Percentiles rank a stretch among this genome's conserved stretches.
Evolutionary conservation across 208 protist genomes (phyloP).

Genomic region (Trypanosoma lewisi): DNA sequence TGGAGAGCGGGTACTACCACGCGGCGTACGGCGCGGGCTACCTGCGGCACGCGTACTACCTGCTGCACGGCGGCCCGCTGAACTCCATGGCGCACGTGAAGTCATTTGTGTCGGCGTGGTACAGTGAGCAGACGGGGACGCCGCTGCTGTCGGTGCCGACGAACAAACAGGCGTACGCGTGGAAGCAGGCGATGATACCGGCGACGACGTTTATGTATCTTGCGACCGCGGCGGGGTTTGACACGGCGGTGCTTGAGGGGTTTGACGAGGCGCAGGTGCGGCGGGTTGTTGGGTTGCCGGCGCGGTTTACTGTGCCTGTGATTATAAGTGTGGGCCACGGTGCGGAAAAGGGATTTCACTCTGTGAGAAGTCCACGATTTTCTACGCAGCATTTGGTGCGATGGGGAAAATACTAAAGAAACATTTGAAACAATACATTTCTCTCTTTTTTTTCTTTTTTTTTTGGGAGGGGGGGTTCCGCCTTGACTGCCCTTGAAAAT

Average conservation of each 20-base stretch:
- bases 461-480: too few relatives aligned
- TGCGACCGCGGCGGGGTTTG: constrained; percentile 52
- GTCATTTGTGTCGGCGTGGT: constrained; percentile 46
- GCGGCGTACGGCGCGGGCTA: constrained; percentile 49
- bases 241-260: constrained; percentile 83
- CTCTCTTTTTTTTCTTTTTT: neutral
- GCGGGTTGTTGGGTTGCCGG: constrained; percentile 58
- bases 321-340: constrained; percentile 75
- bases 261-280: constrained; percentile 80
- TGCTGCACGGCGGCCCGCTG: constrained; percentile 62
- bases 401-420: constrained; percentile 53
- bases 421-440: neutral
- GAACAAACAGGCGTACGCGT: constrained; percentile 69
- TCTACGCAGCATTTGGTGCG: constrained; percentile 42
- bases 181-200: constrained; percentile 89
- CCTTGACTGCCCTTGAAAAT: too few relatives aligned
- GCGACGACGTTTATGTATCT: constrained; percentile 75
- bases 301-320: constrained; percentile 73
- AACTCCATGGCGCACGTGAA: constrained; percentile 53
- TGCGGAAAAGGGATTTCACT: constrained; percentile 5
- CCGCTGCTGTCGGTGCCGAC: constrained; percentile 68
- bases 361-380: constrained; percentile 49
- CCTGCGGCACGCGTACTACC: constrained; percentile 70
- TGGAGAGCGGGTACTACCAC: constrained; percentile 51
- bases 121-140: constrained; percentile 47